Conservation (phyloP, 2,329 filamentous ascomycete species). For the Acrodontium crateriforme region DNA sequence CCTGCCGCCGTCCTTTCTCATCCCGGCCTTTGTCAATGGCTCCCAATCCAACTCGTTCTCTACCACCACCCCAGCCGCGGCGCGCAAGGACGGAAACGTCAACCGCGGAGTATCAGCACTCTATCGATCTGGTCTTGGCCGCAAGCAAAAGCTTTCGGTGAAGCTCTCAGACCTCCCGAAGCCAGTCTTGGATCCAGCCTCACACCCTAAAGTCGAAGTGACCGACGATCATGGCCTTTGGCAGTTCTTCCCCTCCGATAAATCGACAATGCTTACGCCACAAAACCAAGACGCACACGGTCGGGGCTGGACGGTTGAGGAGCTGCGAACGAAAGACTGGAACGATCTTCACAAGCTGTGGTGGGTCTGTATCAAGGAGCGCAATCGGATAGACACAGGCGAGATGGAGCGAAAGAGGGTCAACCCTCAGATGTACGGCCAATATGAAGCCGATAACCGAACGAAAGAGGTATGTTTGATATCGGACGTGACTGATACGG, state of each 20-base stretch:
- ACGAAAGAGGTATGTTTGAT: slow-evolving; percentile 55
- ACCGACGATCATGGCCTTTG: slow-evolving; percentile 77
- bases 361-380: slow-evolving; percentile 88
- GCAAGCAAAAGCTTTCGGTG: slow-evolving; percentile 35
- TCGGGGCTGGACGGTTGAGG: slow-evolving; percentile 69
- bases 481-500: too few species aligned
- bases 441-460: slow-evolving; percentile 49
- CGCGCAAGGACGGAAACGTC: slow-evolving; percentile 58
- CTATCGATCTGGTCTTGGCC: slow-evolving; percentile 53
- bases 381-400: slow-evolving; percentile 77
- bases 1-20: slow-evolving; percentile 22
- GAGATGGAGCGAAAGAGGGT: slow-evolving; percentile 53
- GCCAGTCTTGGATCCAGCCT: slow-evolving; percentile 48
- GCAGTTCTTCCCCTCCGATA: slow-evolving; percentile 71
- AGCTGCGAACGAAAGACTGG: slow-evolving; percentile 82
- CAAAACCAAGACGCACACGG: slow-evolving; percentile 60
- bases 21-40: slow-evolving; percentile 18
- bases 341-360: slow-evolving; percentile 84
- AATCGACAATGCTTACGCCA: slow-evolving; percentile 57
- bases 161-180: slow-evolving; percentile 51
- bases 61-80: slow-evolving; percentile 10
- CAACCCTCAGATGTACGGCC: slow-evolving; percentile 50
- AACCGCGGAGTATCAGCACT: slow-evolving; percentile 71
- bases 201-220: slow-evolving; percentile 41
- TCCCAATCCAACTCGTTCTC: slow-evolving; percentile 16